Evolutionary conservation across 1,284 basidiomycete genomes (phyloP), one percentile per base, ranked within the genome.

Genomic region (Sporisorium scitamineum): DNA sequence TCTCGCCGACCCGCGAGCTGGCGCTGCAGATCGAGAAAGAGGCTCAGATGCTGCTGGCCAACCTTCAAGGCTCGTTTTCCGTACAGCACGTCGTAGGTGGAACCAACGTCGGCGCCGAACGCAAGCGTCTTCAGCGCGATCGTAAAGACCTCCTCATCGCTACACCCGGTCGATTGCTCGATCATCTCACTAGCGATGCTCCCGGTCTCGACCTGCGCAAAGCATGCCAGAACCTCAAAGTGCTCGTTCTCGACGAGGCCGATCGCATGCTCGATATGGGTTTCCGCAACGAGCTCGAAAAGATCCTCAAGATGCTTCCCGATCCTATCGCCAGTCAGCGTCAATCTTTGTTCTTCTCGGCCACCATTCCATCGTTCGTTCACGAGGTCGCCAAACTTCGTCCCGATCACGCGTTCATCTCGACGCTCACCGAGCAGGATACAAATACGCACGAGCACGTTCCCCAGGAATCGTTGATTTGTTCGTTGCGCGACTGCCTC

Each of bases 361-460:
- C 88, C 8, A 88, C 88, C 0, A 84, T 88, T 39, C 86, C 88
- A 0, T 74, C 80, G 14, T 85, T 86, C 37, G 85, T 88, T 18
- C 86, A 80, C 56, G 79, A 80, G 8, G 83, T 86, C 59, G 83
- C 80, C 54, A 69, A 76, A 44, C 66, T 80, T 10, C 57, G 57
- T 7, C 68, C 68, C n/a, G 86, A 88, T 60, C 88, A 91, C 85
- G 86, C 88, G 53, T 91, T 91, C 80, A 87, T 92, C 74, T 89
- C 89, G 24, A 91, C 91, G 6, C 86, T 92, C 26, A 86, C 86
- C 13, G 88, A 88, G 24, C 89, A 90, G 62, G 91, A 92, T 73
- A 86, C 87, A 32, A 90, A 91, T 76, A 90, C 90, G 1, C 91
- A 92, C 82, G 87, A 90, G 78, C 90, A 91, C 74, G 91, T 92